Evolutionary conservation across 352 stramenopile species (phyloP).

Genomic region (Phytophthora tentaculata): DNA sequence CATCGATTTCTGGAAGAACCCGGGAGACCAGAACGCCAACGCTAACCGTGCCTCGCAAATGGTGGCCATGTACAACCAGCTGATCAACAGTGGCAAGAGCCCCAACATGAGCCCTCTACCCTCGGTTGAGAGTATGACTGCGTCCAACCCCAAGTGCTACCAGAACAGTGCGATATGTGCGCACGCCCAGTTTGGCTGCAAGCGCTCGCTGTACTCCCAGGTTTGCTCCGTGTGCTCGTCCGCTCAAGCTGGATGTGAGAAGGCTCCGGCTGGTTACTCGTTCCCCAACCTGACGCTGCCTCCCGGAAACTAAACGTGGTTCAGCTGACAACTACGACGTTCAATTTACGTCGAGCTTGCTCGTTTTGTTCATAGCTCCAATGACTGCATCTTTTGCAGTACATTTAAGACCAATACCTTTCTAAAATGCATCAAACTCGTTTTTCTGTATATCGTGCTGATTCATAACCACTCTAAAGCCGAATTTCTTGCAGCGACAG

Average conservation of each 20-base stretch:
- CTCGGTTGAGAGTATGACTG: constrained; percentile 37
- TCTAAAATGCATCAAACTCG: too few species aligned
- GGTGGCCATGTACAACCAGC: constrained; percentile 45
- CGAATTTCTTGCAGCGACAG: too few species aligned
- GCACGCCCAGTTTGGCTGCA: constrained; percentile 52
- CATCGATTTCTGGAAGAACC: constrained; percentile 58
- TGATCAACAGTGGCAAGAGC: constrained; percentile 31
- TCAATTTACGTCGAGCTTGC: not conserved
- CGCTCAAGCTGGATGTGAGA: constrained; percentile 1
- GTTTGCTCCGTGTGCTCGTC: constrained; percentile 61
- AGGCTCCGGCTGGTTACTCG: constrained; percentile 3
- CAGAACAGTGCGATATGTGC: constrained; percentile 60
- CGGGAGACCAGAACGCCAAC: constrained; percentile 46
- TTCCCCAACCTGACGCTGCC: constrained; percentile 10
- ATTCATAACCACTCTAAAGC: too few species aligned
- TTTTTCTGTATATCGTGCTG: too few species aligned
- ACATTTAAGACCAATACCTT: not conserved
- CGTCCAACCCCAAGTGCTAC: constrained; percentile 64
- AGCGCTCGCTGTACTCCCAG: constrained; percentile 57
- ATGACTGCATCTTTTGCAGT: constrained; percentile 1
- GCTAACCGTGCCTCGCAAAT: constrained; percentile 31
- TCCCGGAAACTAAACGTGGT: not conserved
- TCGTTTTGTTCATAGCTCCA: constrained; percentile 6
- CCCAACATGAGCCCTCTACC: constrained; percentile 57
- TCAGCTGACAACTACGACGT: not conserved